phyloP scores from a whole-genome alignment of 805 yeast species.

The Suhomyces tanzawaensis region DNA sequence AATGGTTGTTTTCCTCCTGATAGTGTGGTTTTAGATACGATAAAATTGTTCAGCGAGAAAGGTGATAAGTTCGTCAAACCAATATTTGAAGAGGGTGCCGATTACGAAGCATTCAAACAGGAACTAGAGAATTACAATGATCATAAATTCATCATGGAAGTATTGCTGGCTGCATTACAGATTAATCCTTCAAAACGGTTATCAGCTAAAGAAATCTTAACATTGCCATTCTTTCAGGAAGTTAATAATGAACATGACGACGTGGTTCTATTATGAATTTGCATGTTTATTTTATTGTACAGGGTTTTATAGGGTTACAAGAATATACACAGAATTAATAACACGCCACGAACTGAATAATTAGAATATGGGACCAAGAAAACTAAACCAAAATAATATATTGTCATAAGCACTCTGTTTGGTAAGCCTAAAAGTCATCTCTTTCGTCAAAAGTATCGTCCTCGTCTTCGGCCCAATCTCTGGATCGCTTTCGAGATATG shows the following conservation, averaged over 20 bases:
- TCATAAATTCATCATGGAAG: conserved; percentile 49
- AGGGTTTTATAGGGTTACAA: conserved; percentile 5
- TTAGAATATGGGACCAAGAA: background rate
- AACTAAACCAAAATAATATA: background rate
- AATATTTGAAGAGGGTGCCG: conserved; percentile 11
- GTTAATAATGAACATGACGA: conserved; percentile 29
- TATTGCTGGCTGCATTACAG: conserved; percentile 56
- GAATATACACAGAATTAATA: conserved; percentile 3
- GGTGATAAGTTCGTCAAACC: conserved; percentile 35
- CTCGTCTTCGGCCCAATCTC: conserved; percentile 15
- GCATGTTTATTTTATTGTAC: conserved; percentile 3
- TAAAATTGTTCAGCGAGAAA: conserved; percentile 41
- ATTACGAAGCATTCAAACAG: conserved; percentile 15
- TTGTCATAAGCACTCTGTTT: background rate
- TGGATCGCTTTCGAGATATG: conserved; percentile 11
- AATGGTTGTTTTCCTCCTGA: conserved; percentile 66
- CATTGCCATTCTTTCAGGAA: conserved; percentile 59
- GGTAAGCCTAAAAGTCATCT: conserved; percentile 9
- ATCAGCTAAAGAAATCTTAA: conserved; percentile 56
- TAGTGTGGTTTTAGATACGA: conserved; percentile 68
- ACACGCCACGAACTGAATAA: conserved; percentile 4
- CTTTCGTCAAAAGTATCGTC: conserved; percentile 9
- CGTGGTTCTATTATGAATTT: conserved; percentile 22
- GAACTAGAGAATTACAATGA: conserved; percentile 32
- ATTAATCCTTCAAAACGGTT: conserved; percentile 57